Conservation (phyloP, 75 land plant genomes). For the Azolla pinnata region DNA sequence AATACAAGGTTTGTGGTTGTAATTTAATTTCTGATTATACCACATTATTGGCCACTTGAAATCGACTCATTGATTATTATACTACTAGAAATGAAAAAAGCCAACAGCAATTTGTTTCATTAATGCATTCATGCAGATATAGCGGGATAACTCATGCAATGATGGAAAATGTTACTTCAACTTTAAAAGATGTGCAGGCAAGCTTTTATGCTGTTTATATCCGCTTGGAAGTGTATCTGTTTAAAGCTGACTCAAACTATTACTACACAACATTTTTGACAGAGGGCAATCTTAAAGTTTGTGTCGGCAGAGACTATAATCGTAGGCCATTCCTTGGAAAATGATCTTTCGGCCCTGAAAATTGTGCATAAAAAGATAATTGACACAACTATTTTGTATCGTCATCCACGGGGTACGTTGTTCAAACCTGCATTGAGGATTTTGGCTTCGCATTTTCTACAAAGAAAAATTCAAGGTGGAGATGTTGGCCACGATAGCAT, state of each 20-base stretch:
- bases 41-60: too few species aligned
- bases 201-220: neutral
- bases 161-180: slow-evolving; percentile 65
- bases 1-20: slow-evolving; percentile 55
- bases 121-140: slow-evolving; percentile 31
- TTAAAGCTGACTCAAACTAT: slow-evolving; percentile 6
- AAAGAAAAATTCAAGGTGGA: slow-evolving; percentile 57
- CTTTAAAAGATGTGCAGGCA: slow-evolving; percentile 73
- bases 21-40: too few species aligned
- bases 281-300: slow-evolving; percentile 63
- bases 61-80: too few species aligned
- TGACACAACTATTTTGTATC: slow-evolving; percentile 82
- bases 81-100: too few species aligned
- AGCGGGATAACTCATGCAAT: slow-evolving; percentile 86
- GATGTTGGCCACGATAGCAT: slow-evolving; percentile 73
- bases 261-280: slow-evolving; percentile 5
- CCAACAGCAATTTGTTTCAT: too few species aligned
- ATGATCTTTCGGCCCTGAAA: slow-evolving; percentile 71
- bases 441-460: slow-evolving; percentile 51
- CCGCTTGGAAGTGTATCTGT: neutral
- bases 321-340: slow-evolving; percentile 88
- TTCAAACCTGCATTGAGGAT: slow-evolving; percentile 65
- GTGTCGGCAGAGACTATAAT: slow-evolving; percentile 74
- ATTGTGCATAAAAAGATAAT: slow-evolving; percentile 62
- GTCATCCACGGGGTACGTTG: slow-evolving; percentile 53